These are phyloP conservation scores for Linnemannia zychae DNA, from an alignment of 192 early-diverging fungal genomes.

Conservation along the genomic window DNA sequence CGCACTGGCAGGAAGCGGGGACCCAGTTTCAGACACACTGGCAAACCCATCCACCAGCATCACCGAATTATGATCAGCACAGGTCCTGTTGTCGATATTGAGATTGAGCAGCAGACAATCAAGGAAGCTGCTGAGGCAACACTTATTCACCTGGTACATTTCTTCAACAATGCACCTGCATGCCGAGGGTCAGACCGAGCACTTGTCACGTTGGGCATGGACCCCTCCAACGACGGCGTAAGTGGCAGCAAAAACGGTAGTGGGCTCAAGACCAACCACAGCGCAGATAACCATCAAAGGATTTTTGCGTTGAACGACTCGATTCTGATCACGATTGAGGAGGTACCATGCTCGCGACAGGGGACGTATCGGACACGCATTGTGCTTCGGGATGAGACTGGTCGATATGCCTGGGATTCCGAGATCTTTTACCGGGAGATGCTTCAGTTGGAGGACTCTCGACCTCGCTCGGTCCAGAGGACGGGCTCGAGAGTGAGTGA, in stretches of 20 bases:
- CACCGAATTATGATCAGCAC: conserved; percentile 47
- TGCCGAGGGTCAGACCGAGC: conserved; percentile 64
- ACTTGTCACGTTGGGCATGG: conserved; percentile 35
- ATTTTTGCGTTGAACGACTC: conserved; percentile 83
- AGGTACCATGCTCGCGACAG: conserved; percentile 63
- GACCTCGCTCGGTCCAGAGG: conserved; percentile 28
- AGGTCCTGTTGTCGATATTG: conserved; percentile 27
- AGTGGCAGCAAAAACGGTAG: background rate
- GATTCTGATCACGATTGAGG: conserved; percentile 78
- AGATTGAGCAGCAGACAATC: conserved; percentile 37
- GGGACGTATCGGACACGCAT: conserved; percentile 63
- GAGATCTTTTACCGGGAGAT: conserved; percentile 75
- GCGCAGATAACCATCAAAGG: conserved; percentile 61
- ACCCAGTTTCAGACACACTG: conserved; percentile 43
- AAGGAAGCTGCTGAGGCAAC: conserved; percentile 80
- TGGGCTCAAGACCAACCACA: background rate
- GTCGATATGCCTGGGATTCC: conserved; percentile 87
- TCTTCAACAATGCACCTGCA: conserved; percentile 76
- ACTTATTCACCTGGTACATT: conserved; percentile 78
- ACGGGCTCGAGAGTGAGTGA: conserved; percentile 36
- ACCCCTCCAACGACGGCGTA: background rate
- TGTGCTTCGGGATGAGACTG: conserved; percentile 81
- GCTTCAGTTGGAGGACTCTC: conserved; percentile 31
- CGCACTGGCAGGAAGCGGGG: conserved; percentile 18
- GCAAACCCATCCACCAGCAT: conserved; percentile 48